Evolutionary conservation across 345 rosid genomes (phyloP), one percentile per base, ranked within the genome.

Genomic region (Microthlaspi erraticum): DNA sequence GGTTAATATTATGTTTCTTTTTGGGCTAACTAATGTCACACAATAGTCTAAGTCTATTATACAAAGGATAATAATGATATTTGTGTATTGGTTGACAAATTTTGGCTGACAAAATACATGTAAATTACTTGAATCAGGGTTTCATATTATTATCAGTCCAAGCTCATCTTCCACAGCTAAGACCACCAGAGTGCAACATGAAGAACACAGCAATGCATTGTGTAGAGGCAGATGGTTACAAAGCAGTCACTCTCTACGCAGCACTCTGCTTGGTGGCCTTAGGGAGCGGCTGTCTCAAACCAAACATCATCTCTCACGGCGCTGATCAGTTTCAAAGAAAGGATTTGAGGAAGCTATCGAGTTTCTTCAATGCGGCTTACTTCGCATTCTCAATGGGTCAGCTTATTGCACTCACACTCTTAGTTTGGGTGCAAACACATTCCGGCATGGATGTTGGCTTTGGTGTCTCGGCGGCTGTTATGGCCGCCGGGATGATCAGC

Each of bases 241-340:
- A 86, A 64, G 84, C 89, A 1, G 56, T 76, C 44, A 85, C 90
- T 46, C 85, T 94, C 64, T 91, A 81, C 60, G 77, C 82, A 8
- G 91, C 97, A 38, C 87, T 94, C 8, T 86, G 86, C 66, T 77
- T 94, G 62, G 93, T 94, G 64, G 99, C 99, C 5, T 44, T 91
- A 46, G 99, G 99, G n/a, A 94, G 97, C 60, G 99, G 99, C 37
- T 87, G 99, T 60, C 87, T 94, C 14, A 94, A 94, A 74, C 99
- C 99, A 11, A 94, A 89, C 85, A 94, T 94, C 78, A 87, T 94
- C 13, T 85, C 97, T 49, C 97, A 85, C 43, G 99, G 99, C 7
- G 99, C 91, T 0, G 89, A 91, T 71, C 99, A 94, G 69, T 91
- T 94, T 80, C 76, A 70, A 61, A 80, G 70, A 20, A 59, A 71